phyloP scores from a whole-genome alignment of 2,329 filamentous ascomycete genomes.

The Fusarium decemcellulare region DNA sequence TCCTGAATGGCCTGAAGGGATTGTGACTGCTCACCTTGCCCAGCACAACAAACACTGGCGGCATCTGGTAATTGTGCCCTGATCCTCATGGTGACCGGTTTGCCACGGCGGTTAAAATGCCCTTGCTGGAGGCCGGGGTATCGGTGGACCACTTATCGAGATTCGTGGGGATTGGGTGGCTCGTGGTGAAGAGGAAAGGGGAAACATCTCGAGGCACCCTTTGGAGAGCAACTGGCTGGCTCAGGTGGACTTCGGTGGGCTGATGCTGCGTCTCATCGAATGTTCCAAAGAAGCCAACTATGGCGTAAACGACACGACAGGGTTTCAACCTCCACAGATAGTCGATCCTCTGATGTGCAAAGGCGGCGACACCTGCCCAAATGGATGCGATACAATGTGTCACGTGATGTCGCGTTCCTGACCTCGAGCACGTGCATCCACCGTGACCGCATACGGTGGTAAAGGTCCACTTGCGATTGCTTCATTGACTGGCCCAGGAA shows the following conservation, averaged over 20 bases:
- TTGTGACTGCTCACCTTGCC: constrained; percentile 26
- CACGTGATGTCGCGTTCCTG: constrained; percentile 39
- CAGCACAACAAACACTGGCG: not conserved
- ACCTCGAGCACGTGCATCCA: constrained; percentile 7
- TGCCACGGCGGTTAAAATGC: constrained; percentile 28
- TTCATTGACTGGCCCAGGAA: constrained; percentile 30
- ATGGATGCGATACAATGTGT: not conserved
- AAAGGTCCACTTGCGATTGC: constrained; percentile 34
- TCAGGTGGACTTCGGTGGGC: constrained; percentile 32
- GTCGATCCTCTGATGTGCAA: not conserved
- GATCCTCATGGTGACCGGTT: constrained; percentile 13
- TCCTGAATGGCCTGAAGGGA: not conserved
- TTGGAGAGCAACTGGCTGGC: constrained; percentile 13
- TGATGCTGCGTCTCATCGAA: constrained; percentile 34
- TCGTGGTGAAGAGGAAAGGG: constrained; percentile 9
- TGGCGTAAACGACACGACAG: constrained; percentile 12
- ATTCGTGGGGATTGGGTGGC: constrained; percentile 24
- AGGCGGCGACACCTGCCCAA: constrained; percentile 21
- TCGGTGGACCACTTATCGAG: constrained; percentile 35
- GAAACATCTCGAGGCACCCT: not conserved
- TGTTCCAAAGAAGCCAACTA: constrained; percentile 32
- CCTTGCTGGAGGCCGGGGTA: constrained; percentile 22
- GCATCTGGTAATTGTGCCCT: constrained; percentile 28
- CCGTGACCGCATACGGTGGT: not conserved
- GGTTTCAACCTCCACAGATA: constrained; percentile 10